A percentile compares a stretch with the other conserved stretches of the same genome.
Evolutionary conservation across 2,329 filamentous ascomycete genomes (phyloP).

Genomic region (Exophiala sideris): DNA sequence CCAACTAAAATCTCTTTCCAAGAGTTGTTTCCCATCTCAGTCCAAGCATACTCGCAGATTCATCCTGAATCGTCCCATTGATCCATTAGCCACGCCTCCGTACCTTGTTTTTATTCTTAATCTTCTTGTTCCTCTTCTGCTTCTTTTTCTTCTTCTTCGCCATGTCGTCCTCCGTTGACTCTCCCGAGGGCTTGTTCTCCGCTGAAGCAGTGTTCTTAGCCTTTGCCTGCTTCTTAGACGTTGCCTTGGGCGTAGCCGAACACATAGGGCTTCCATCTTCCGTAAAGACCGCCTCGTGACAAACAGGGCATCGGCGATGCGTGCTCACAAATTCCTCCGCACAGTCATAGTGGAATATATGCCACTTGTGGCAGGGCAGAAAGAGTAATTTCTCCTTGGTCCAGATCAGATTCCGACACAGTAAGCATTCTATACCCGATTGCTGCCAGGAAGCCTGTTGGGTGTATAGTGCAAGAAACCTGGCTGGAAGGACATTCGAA

Average conservation of each 20-base stretch:
- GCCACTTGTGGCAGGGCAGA: slow-evolving; percentile 1
- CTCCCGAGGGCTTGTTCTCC: too few species aligned
- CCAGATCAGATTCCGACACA: background rate
- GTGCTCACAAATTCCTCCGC: background rate
- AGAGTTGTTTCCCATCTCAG: too few species aligned
- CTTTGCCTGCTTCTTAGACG: background rate
- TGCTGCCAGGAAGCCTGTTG: background rate
- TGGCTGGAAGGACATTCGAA: too few species aligned
- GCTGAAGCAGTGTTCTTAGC: too few species aligned
- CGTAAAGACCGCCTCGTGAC: background rate
- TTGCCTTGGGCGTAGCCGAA: background rate
- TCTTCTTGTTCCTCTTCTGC: slow-evolving; percentile 1
- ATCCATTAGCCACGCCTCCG: background rate
- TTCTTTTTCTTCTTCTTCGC: background rate
- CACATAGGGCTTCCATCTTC: background rate
- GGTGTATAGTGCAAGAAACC: background rate
- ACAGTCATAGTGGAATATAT: slow-evolving; percentile 2
- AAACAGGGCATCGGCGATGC: background rate
- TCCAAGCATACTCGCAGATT: too few species aligned
- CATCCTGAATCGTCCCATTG: background rate
- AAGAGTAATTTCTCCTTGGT: background rate
- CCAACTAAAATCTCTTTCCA: too few species aligned
- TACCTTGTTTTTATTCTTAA: background rate
- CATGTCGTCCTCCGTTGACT: background rate
- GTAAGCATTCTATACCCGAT: background rate